Evolutionary conservation across 2,329 filamentous ascomycete species (phyloP), one percentile per base, ranked within the genome.

Genomic region (Penicillium sp.): DNA sequence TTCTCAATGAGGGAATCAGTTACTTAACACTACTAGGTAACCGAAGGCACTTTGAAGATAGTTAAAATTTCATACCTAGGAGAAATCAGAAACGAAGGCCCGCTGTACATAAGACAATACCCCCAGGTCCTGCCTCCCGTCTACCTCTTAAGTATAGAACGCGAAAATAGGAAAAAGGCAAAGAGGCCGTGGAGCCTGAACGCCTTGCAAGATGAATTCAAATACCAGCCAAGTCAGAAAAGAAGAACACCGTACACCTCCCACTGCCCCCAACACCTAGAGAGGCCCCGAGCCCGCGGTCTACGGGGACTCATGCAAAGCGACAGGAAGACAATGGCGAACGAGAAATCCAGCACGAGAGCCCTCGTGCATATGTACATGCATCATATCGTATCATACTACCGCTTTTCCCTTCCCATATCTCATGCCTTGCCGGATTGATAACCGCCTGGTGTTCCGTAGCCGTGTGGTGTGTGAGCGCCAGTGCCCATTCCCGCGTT

Each of bases 361-460:
- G 52, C 58, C 56, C 24, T 62, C 58, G 65, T 53, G 57, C 50
- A 55, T 68, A 68, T 69, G 63, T 68, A 68, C 65, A 67, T 66
- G 60, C 65, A 62, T 67, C 64, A 67, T 56, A 60, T 67, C 65
- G 53, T 65, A 61, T 61, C 58, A 59, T 57, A 24, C 42, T 25
- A 42, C 38, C 35, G 33, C 41, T n/a, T 24, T 42, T 18, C 51
- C 50, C 52, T 47, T 43, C 47, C 48, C 42, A 5, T 40, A 40
- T 47, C 54, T 64, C 54, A 69, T 49, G 58, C 58, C 56, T 67
- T 68, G 28, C 57, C 60, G 42, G 64, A 53, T 42, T 71, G 69
- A 58, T 92, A 92, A 42, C 88, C 88, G 75, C 88, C 87, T 1
- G 89, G 89, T 6, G 89, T 93, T 44, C 78, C 76, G 25, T 61